phyloP scores from a whole-genome alignment of 2,329 filamentous ascomycete genomes.

The Trichophyton verrucosum region DNA sequence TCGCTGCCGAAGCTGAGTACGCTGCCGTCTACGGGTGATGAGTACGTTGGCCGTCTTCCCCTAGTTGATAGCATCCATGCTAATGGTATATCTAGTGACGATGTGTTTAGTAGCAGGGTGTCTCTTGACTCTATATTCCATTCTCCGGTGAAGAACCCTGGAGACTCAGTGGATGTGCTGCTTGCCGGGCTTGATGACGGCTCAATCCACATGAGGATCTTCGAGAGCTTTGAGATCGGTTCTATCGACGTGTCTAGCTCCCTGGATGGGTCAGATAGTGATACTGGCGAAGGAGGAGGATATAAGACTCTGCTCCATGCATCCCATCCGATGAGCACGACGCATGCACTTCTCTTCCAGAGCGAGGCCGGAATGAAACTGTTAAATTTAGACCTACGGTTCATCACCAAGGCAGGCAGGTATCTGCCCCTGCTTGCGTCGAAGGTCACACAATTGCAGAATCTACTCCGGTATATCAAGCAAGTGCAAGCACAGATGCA shows the following conservation, averaged over 20 bases:
- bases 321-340: slow-evolving; percentile 61
- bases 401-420: slow-evolving; percentile 60
- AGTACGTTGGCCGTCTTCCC: slow-evolving; percentile 22
- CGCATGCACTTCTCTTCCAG: slow-evolving; percentile 55
- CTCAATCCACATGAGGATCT: slow-evolving; percentile 64
- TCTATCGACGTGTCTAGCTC: slow-evolving; percentile 30
- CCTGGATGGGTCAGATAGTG: slow-evolving; percentile 1
- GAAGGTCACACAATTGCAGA: slow-evolving; percentile 78
- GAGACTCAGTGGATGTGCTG: slow-evolving; percentile 67
- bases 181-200: slow-evolving; percentile 61
- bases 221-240: slow-evolving; percentile 73
- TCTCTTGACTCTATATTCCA: slow-evolving; percentile 61
- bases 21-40: slow-evolving; percentile 53
- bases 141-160: slow-evolving; percentile 48
- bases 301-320: slow-evolving; percentile 47
- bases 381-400: slow-evolving; percentile 71
- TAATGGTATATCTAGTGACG: slow-evolving; percentile 30
- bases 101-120: slow-evolving; percentile 56
- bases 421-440: slow-evolving; percentile 74
- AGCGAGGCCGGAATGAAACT: slow-evolving; percentile 34
- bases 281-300: slow-evolving; percentile 27
- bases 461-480: slow-evolving; percentile 69
- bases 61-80: background rate
- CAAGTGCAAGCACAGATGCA: slow-evolving; percentile 69
- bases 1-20: slow-evolving; percentile 65